Evolutionary conservation across 2,329 filamentous ascomycete species (phyloP), one percentile per base, ranked within the genome.

Genomic region (Phialophora verrucosa): DNA sequence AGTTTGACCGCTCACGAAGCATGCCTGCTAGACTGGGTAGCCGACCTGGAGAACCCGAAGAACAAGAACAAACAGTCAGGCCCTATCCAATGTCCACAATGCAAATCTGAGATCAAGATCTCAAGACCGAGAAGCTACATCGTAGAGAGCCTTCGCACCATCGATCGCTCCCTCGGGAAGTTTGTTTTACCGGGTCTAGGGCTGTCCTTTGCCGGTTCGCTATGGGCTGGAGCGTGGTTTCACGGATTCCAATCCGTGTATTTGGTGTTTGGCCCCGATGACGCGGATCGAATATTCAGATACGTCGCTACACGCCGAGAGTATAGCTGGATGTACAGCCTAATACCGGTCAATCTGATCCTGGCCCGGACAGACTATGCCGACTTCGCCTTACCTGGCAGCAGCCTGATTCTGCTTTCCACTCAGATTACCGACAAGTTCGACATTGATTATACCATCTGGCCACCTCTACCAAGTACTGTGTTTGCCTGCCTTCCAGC

Each of bases 1-100:
- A 93, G 91, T 12, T 84, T 99, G 47, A 91, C 91, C 63, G 95
- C 93, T 1, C 95, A 99, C 76, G 93, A 98, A 77, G 86, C 88
- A 67, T 97, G 93, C 76, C 84, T 98, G 71, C 83, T 98, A 47
- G 90, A 92, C 74, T 99, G 93, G 93, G 90, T 98, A 20, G 90
- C 91, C n/a, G 92, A 97, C 75, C 87, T 92, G 75, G 93, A 97
- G 79, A 82, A 85, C 25, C 85, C 86, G 1, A 84, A 81, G 44
- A 79, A 85, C 67, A 79, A 81, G 70, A 78, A 81, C 71, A 77
- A 76, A 78, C 85, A 75, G 76, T 83, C 76, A 23, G 74, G 74
- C 27, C 88, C 88, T 68, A 87, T 97, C 69, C 82, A 87, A 62
- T 99, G 95, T 76, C 94, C 94, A 2, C 91, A 96, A 69, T 99